Evolutionary conservation across 1,284 basidiomycete species (phyloP).

Genomic region (Cerrena zonata): DNA sequence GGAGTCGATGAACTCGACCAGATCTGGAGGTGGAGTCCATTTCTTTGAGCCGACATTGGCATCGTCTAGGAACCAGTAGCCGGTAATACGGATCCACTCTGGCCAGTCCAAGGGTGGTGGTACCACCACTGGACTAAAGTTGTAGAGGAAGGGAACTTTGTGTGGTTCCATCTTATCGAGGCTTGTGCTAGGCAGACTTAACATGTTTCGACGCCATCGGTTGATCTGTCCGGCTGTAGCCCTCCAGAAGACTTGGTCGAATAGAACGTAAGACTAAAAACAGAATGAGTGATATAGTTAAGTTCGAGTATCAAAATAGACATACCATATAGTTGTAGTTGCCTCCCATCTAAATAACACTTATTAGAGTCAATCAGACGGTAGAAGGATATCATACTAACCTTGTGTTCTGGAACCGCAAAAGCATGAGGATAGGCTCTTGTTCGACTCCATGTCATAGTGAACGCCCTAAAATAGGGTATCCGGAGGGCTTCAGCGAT

Average conservation of each 20-base stretch:
- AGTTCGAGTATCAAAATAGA: no score
- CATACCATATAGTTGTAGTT: constrained; percentile 94
- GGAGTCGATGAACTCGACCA: constrained; percentile 76
- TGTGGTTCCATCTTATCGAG: constrained; percentile 92
- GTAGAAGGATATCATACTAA: constrained; percentile 18
- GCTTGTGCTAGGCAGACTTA: constrained; percentile 77
- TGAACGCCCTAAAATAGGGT: constrained; percentile 90
- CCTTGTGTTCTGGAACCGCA: constrained; percentile 88
- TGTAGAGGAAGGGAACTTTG: constrained; percentile 96
- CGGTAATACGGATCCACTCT: constrained; percentile 95
- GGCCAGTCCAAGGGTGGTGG: constrained; percentile 95
- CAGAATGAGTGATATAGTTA: neutral
- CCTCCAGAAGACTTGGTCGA: constrained; percentile 97
- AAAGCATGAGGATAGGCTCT: constrained; percentile 97
- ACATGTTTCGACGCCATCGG: constrained; percentile 77
- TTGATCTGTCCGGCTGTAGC: constrained; percentile 92
- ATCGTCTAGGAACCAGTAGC: constrained; percentile 94
- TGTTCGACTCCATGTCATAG: constrained; percentile 79
- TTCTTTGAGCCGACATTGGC: constrained; percentile 81
- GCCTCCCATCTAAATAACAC: constrained; percentile 74
- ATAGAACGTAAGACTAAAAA: constrained; percentile 77
- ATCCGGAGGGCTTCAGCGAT: constrained; percentile 91
- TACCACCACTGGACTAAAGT: constrained; percentile 86
- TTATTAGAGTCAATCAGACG: constrained; percentile 1
- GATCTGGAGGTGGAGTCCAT: constrained; percentile 79